Base-by-base conservation (phyloP, 768 basidiomycete genomes). In the Sarcodon aspratus region DNA sequence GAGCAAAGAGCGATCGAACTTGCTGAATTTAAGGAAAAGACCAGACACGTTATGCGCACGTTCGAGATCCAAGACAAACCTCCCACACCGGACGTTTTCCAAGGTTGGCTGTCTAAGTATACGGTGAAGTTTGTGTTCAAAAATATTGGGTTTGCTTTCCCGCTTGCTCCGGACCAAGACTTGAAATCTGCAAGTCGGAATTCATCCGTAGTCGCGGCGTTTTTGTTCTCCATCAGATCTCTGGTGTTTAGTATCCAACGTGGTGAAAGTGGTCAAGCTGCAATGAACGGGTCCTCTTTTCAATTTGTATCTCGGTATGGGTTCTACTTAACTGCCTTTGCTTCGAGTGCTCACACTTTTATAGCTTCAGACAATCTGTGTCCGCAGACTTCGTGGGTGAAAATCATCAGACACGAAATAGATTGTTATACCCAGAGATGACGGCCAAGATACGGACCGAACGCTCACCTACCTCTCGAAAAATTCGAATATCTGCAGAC, bases 131-230 rank as follows among this genome's bases (percentile, higher is more conserved):
- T 87, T 17, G 67, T 67, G 11, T 68, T 85, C 49, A 67, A 70
- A 31, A 80, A 84, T 55, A 72, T 97, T 34, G 93, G 93, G n/a
- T 76, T 92, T 3, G 94, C 91, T 6, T 89, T 98, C 56, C 95
- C 95, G 1, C 69, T 97, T 27, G 75, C 75, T 1, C 71, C 80
- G 47, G 75, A 80, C 48, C 71, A 74, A 52, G 73, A 77, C 27
- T 66, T 85, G 7, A 76, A 74, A 48, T 56, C 79, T 33, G 72
- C 74, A 47, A 60, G 60, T 49, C 63, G 62, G 36, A 71, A 74
- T 47, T 64, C 61, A 13, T 54, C 63, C 8, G 66, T 77, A 33
- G 74, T 87, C 33, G 79, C 80, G 7, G 94, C 94, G 0, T 88
- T 98, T 65, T 65, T 98, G 18, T 84, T 93, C 58, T 85, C 91